phyloP scores from a whole-genome alignment of 495 filamentous ascomycete species.

The Neurospora sublineolata region DNA sequence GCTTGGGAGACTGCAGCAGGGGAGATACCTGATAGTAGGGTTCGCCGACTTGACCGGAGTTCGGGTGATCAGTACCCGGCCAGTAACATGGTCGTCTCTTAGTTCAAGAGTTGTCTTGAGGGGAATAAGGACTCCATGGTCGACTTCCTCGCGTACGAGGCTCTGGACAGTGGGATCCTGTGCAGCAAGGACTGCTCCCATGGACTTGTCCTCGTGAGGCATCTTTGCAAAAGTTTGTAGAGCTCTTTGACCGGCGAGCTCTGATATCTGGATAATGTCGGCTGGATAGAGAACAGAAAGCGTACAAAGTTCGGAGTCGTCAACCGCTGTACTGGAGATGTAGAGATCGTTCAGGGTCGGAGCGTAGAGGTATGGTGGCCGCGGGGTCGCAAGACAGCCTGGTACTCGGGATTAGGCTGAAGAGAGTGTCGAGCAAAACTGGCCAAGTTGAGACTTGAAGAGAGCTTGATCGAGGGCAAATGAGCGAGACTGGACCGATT shows the following conservation, averaged over 20 bases:
- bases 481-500: background rate
- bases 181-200: conserved; percentile 12
- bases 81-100: conserved; percentile 33
- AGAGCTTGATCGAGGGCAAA: background rate
- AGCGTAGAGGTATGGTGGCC: background rate
- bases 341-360: background rate
- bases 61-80: conserved; percentile 40
- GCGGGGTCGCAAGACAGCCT: background rate
- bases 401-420: background rate
- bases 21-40: conserved; percentile 35
- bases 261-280: background rate
- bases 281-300: background rate
- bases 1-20: background rate
- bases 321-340: background rate
- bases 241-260: background rate
- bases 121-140: conserved; percentile 36
- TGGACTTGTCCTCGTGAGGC: conserved; percentile 15
- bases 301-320: background rate
- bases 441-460: background rate
- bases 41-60: conserved; percentile 42
- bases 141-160: conserved; percentile 19
- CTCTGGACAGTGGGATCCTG: conserved; percentile 20
- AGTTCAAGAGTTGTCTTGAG: conserved; percentile 46
- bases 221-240: conserved; percentile 9
- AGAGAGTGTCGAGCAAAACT: background rate